Conservation (phyloP, 1,139 yeast species). For the Candida neerlandica region DNA sequence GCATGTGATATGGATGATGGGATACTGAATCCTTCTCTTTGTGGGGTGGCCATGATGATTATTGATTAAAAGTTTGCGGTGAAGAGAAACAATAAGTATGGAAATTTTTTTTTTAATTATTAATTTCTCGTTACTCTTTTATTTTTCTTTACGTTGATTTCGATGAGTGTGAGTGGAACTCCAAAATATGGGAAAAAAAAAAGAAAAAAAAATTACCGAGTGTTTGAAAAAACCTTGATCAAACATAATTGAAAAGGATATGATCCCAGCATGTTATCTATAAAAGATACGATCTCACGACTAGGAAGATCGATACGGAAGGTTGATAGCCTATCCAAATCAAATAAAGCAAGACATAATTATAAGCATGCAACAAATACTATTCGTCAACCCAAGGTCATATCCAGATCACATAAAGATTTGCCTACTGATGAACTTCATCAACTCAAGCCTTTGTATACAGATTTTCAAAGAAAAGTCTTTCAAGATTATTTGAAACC, state of each 20-base stretch:
- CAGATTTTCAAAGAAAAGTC: constrained; percentile 25
- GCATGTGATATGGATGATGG: constrained; percentile 78
- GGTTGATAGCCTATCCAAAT: constrained; percentile 10
- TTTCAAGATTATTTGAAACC: constrained; percentile 43
- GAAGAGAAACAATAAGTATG: neutral
- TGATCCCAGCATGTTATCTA: constrained; percentile 12
- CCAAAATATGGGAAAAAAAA: neutral
- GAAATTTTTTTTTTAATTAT: neutral
- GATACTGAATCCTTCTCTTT: constrained; percentile 92
- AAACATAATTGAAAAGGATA: constrained; percentile 1
- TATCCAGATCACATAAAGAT: constrained; percentile 9
- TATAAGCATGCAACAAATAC: neutral
- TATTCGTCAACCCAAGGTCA: neutral
- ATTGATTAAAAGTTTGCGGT: constrained; percentile 6
- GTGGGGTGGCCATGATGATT: constrained; percentile 54
- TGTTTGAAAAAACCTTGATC: neutral
- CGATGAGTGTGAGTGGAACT: constrained; percentile 1
- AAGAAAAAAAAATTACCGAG: neutral
- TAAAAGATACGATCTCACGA: constrained; percentile 20
- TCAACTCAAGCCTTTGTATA: constrained; percentile 17
- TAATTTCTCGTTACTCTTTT: neutral
- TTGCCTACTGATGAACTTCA: constrained; percentile 16
- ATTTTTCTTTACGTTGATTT: constrained; percentile 8
- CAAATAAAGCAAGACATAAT: neutral
- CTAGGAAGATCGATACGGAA: constrained; percentile 20